Base-by-base conservation (phyloP, 768 basidiomycete genomes). In the Crassisporium funariophilum region DNA sequence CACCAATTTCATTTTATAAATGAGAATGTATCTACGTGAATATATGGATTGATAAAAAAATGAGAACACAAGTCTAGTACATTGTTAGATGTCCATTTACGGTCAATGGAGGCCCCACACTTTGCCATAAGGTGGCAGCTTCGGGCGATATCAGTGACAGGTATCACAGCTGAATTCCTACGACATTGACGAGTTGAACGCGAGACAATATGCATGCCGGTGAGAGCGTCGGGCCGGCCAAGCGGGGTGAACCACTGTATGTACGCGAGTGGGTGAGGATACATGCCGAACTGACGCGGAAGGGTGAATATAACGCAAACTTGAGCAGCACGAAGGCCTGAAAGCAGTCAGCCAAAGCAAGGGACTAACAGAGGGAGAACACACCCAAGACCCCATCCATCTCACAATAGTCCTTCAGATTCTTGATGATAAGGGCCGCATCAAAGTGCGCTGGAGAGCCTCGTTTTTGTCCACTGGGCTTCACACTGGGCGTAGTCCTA, bases 241-340 rank as follows among this genome's bases (percentile, higher is more conserved):
- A 36, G 35, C 9, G 35, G 35, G 8, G 15, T 36, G 19, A 8
- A 36, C 35, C 35, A 36, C 7, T 36, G n/a, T 6, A 36, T 36
- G 15, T 36, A 36, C 15, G 35, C 35, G 15, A 36, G 35, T 36
- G 35, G 35, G 35, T 36, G 35, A 8, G 35, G 35, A 36, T 36
- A 8, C n/a, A 20, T 7, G 35, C 35, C 35, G 15, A 36, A 7
- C 15, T 36, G 8, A 7, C 9, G 8, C 9, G 35, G 35, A 6
- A 36, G 35, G 9, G 7, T 36, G 35, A 36, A 36, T 7, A 36
- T 36, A 6, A 20, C 7, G 8, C 15, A 13, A 7, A 29, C 27
- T 29, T 29, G 27, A 29, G 27, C 27, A 29, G 13, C 13, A 13
- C 27, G 13, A 29, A 29, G 27, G 27, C 27, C 27, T 7, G 7